Percentiles rank a stretch among this genome's conserved stretches.
These are phyloP conservation scores for Lepiota venenata DNA, from an alignment of 768 basidiomycete genomes.

Conservation along the genomic window DNA sequence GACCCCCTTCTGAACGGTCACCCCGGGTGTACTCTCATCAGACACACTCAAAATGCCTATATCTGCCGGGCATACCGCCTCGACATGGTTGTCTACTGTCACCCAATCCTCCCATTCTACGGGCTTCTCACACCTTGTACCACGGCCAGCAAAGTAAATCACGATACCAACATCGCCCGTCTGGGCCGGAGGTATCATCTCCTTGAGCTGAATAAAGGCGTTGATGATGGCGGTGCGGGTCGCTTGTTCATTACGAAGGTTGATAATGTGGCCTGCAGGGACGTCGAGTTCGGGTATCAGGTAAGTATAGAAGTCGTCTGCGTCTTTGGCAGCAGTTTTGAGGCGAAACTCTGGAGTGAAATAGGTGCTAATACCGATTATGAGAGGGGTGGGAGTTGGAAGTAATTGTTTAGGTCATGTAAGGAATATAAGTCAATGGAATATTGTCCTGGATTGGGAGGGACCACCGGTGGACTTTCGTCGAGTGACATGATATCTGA, in stretches of 20 bases:
- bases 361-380: slow-evolving; percentile 43
- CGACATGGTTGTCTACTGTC: slow-evolving; percentile 26
- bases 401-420: too few species aligned
- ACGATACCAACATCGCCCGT: slow-evolving; percentile 29
- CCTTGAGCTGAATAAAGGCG: slow-evolving; percentile 23
- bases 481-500: too few species aligned
- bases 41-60: slow-evolving; percentile 11
- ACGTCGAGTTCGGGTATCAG: slow-evolving; percentile 26
- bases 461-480: too few species aligned
- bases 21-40: background rate
- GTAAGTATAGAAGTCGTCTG: slow-evolving; percentile 32
- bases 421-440: too few species aligned
- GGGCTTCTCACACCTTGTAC: slow-evolving; percentile 30
- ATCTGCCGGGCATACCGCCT: slow-evolving; percentile 34
- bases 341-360: slow-evolving; percentile 22
- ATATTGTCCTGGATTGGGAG: too few species aligned
- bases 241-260: slow-evolving; percentile 33
- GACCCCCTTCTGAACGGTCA: slow-evolving; percentile 1
- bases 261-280: slow-evolving; percentile 29
- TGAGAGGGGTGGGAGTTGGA: slow-evolving; percentile 23
- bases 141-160: slow-evolving; percentile 45
- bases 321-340: slow-evolving; percentile 36
- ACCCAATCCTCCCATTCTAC: slow-evolving; percentile 22
- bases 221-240: slow-evolving; percentile 31
- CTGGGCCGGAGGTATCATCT: slow-evolving; percentile 15